Evolutionary conservation across 306 rosid genomes (phyloP).

Genomic region (Coriaria nepalensis): DNA sequence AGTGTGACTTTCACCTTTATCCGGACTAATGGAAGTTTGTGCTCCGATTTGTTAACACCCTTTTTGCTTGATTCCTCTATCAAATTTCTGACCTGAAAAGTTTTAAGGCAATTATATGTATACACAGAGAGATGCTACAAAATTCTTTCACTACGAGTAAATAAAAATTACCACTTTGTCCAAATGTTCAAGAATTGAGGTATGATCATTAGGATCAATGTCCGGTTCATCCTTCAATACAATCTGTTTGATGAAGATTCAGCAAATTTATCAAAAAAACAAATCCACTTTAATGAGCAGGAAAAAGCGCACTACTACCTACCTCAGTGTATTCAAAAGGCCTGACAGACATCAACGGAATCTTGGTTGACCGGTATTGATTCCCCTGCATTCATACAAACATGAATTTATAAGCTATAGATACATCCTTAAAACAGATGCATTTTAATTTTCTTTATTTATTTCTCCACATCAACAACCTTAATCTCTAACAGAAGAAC

Average conservation of each 20-base stretch:
- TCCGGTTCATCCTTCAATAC: constrained; percentile 76
- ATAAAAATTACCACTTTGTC: constrained; percentile 60
- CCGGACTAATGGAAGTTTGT: constrained; percentile 81
- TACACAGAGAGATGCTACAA: constrained; percentile 9
- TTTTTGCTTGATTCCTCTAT: constrained; percentile 57
- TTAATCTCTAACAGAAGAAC: constrained; percentile 90
- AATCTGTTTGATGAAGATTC: constrained; percentile 40
- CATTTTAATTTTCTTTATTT: not conserved
- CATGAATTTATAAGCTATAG: not conserved
- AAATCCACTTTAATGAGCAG: constrained; percentile 4
- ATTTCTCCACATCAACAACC: constrained; percentile 33
- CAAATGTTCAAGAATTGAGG: constrained; percentile 82
- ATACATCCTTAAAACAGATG: not conserved
- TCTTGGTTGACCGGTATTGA: constrained; percentile 95
- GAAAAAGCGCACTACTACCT: constrained; percentile 2
- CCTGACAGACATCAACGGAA: constrained; percentile 84
- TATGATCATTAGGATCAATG: constrained; percentile 77
- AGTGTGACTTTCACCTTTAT: constrained; percentile 48
- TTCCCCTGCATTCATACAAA: constrained; percentile 42
- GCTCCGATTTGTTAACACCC: constrained; percentile 42
- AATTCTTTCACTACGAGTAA: constrained; percentile 2
- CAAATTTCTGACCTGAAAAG: constrained; percentile 54
- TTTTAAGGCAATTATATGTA: constrained; percentile 4
- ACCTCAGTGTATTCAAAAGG: constrained; percentile 94
- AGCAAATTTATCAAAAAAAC: constrained; percentile 7